Base-by-base conservation (phyloP, 2,329 filamentous ascomycete genomes). In the Xylariaceae sp. region DNA sequence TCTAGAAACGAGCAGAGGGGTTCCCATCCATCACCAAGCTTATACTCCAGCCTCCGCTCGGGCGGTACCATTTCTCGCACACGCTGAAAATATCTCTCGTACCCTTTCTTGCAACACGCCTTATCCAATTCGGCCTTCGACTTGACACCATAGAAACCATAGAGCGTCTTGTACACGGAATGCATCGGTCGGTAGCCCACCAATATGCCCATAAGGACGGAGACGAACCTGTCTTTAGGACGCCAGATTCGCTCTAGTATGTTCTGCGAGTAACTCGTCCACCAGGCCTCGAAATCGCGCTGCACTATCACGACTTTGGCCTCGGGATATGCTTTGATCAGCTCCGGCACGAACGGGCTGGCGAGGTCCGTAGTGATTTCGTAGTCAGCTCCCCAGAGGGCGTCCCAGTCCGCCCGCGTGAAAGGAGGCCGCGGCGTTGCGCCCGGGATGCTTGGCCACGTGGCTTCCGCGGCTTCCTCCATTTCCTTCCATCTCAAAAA, bases 281-380 rank as follows among this genome's bases (percentile, higher is more conserved):
- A 68, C 67, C 66, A 67, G n/a, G 59, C 30, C 1, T 68, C 66
- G 37, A 64, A 66, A 45, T 65, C 63, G 3, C 66, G 61, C 57
- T 68, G 61, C 4, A 68, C 59, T 4, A 68, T 30, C 13, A 68
- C 65, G 6, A 69, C 65, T 30, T 62, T 65, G 41, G 67, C 66
- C 7, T 63, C 55, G 1, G 67, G 67, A 50, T 67, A 69, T 0
- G 61, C 65, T 4, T 58, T 50, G 56, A 67, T 58, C 9, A 68
- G 60, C 49, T 67, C 51, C 3, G 45, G 35, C 3, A 61, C 55
- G 37, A 67, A 68, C 5, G 64, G 57, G 3, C 60, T 61, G 0
- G 61, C 62, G 5, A 65, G n/a, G 9, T 69, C 67, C 2, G 62
- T 65, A 1, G 64, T 59, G n/a, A 57, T 60, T n/a, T 66, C 65